Percentiles rank a stretch among this genome's conserved stretches.
phyloP scores from a whole-genome alignment of 2,329 filamentous ascomycete species.

The Botrytis aclada region DNA sequence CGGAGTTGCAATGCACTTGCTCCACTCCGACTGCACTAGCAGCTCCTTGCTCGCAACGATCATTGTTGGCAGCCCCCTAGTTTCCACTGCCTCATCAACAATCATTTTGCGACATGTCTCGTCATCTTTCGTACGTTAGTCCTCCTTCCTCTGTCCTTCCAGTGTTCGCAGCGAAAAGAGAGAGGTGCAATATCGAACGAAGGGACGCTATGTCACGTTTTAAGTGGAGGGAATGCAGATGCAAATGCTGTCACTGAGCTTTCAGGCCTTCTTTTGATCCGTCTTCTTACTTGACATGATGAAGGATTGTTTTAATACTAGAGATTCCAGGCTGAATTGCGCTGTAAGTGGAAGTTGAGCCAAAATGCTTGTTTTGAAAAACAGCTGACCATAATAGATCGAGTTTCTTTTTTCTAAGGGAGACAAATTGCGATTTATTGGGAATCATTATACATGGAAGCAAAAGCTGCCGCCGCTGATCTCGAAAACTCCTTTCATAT shows the following conservation, averaged over 20 bases:
- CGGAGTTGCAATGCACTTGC: background rate
- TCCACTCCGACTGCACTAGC: background rate
- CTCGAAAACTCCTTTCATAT: slow-evolving; percentile 14
- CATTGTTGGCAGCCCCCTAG: background rate
- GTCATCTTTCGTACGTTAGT: background rate
- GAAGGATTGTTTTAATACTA: background rate
- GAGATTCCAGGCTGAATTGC: background rate
- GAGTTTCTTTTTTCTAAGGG: background rate
- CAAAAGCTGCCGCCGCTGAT: background rate
- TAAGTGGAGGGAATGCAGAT: background rate
- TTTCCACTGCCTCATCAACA: background rate
- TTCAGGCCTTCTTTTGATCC: background rate
- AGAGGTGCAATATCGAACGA: background rate
- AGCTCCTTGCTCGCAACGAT: background rate
- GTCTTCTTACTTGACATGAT: background rate
- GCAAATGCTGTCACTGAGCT: background rate
- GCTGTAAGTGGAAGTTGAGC: background rate
- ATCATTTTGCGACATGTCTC: too few relatives aligned
- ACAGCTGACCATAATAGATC: background rate
- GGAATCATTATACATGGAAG: slow-evolving; percentile 22
- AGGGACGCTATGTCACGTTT: background rate
- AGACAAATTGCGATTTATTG: slow-evolving; percentile 14
- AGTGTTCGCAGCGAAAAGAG: background rate
- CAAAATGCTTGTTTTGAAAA: background rate
- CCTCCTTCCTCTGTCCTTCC: background rate